Conservation (phyloP, 208 protist genomes). For the Herpetomonas samuelpessoai region DNA sequence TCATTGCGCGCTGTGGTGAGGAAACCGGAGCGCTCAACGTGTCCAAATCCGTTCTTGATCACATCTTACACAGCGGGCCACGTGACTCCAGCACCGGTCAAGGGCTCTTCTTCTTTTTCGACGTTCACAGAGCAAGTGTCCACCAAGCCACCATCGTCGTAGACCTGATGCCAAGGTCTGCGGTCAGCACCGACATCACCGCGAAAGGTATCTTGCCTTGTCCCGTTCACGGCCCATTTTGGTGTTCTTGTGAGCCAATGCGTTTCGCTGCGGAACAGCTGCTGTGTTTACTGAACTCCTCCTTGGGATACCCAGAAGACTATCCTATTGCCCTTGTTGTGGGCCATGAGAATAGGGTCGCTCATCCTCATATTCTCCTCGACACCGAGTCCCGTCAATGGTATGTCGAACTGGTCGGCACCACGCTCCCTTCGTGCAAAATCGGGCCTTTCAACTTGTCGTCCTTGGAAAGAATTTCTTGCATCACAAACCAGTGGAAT, state of each 20-base stretch:
- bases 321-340: neutral
- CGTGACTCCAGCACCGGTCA: no score
- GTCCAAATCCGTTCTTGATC: neutral
- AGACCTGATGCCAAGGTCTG: neutral
- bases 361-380: neutral
- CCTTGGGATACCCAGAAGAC: constrained; percentile 1
- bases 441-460: neutral
- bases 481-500: neutral
- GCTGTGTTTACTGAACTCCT: constrained; percentile 5
- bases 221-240: constrained; percentile 4
- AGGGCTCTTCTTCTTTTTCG: constrained; percentile 9
- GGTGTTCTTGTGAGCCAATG: constrained; percentile 3
- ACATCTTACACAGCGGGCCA: no score
- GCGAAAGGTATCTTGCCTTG: neutral
- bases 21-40: neutral
- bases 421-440: neutral
- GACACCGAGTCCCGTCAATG: neutral
- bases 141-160: neutral
- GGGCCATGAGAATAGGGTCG: neutral
- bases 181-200: neutral
- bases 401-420: neutral
- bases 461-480: neutral
- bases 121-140: neutral
- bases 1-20: neutral
- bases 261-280: neutral